A percentile compares a stretch with the other conserved stretches of the same genome.
Conservation (phyloP, 148 eudicot genomes). For the Polygonum aviculare region DNA sequence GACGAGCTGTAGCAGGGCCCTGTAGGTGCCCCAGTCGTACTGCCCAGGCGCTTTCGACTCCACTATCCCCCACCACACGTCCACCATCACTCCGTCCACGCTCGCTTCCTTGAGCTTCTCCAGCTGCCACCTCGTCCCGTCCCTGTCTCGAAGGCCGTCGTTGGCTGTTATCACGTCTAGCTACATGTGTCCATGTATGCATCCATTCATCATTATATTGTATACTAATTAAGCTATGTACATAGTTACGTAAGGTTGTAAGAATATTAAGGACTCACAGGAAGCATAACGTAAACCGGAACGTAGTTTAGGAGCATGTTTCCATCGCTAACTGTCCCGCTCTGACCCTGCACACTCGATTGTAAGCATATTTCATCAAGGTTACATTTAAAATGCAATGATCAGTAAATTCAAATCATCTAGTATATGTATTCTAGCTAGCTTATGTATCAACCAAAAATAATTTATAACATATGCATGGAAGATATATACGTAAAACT, state of each 20-base stretch:
- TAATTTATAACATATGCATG: no score
- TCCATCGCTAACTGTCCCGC: constrained; percentile 18
- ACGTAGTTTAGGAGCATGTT: constrained; percentile 61
- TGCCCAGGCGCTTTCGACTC: constrained; percentile 61
- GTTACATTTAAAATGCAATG: no score
- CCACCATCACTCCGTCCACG: constrained; percentile 82
- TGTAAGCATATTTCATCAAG: no score
- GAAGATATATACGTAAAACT: background rate
- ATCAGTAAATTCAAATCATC: no score
- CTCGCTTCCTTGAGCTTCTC: constrained; percentile 44
- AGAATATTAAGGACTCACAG: constrained; percentile 29
- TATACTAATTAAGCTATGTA: background rate
- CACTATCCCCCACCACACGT: constrained; percentile 92
- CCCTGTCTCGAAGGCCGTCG: constrained; percentile 35
- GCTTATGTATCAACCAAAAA: no score
- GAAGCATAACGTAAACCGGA: constrained; percentile 80
- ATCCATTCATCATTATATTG: background rate
- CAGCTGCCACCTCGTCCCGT: constrained; percentile 38
- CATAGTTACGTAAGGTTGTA: background rate
- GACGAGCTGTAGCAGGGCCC: constrained; percentile 43
- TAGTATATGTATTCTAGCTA: no score
- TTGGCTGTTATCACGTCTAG: constrained; percentile 42
- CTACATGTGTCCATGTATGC: constrained; percentile 17
- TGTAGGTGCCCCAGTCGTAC: constrained; percentile 69
- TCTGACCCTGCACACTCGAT: constrained; percentile 22